Evolutionary conservation across 1,284 basidiomycete species (phyloP).

Genomic region (Cutaneotrichosporon daszewskae): DNA sequence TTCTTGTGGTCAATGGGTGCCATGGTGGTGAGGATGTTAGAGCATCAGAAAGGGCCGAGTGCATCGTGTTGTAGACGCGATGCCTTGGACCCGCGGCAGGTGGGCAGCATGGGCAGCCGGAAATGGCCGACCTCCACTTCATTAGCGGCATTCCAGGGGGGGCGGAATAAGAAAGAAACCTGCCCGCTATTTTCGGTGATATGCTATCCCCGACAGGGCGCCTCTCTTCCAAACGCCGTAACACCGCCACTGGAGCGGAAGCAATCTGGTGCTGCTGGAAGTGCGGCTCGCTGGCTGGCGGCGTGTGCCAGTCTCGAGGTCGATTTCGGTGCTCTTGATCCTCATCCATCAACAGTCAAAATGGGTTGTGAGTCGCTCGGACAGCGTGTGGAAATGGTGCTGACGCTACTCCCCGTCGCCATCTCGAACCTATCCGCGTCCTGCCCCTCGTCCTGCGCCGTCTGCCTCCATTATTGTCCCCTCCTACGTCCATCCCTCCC

Average conservation of each 20-base stretch:
- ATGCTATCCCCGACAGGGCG: no score
- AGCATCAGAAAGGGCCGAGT: neutral
- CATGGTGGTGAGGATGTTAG: conserved; percentile 19
- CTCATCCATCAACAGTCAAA: conserved; percentile 37
- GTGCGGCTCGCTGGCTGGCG: no score
- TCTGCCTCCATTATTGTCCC: neutral
- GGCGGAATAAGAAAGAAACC: no score
- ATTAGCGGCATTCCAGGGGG: no score
- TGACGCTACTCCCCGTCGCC: conserved; percentile 4
- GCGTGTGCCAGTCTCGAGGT: neutral
- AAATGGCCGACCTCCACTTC: no score
- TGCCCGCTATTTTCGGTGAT: no score
- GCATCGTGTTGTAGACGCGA: neutral
- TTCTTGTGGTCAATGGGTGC: conserved; percentile 34
- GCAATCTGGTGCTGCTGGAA: no score
- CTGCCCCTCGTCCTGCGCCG: neutral
- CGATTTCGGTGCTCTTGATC: neutral
- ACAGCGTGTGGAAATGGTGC: conserved; percentile 2
- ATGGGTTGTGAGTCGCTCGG: conserved; percentile 46
- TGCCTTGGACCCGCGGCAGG: neutral
- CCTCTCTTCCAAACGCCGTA: no score
- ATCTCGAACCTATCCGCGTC: neutral
- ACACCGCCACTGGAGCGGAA: no score
- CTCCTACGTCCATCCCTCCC: neutral
- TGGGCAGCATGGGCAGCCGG: neutral